Percentiles rank a stretch among this genome's conserved stretches.
These are phyloP conservation scores for Tieghemiomyces parasiticus DNA, from an alignment of 192 early-diverging fungal genomes.

Conservation along the genomic window DNA sequence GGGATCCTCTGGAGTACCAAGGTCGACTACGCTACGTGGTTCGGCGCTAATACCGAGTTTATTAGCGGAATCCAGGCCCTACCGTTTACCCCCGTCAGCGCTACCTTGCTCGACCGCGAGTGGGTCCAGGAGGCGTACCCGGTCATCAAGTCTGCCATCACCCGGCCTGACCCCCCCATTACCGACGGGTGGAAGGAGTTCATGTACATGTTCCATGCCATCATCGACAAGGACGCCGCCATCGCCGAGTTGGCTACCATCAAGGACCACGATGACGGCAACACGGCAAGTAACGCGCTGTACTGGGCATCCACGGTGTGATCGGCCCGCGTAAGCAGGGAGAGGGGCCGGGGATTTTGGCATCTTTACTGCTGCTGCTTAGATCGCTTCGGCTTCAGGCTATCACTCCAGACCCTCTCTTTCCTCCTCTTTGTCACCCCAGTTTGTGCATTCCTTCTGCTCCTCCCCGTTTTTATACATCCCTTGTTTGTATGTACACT, in stretches of 20 bases:
- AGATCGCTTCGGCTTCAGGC: no score
- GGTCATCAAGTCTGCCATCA: conserved; percentile 25
- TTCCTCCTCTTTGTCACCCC: no score
- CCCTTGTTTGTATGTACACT: no score
- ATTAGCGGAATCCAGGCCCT: conserved; percentile 41
- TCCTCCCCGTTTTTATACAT: no score
- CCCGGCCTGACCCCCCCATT: conserved; percentile 12
- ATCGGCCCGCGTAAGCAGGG: no score
- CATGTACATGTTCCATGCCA: conserved; percentile 27
- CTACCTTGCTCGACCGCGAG: conserved; percentile 17
- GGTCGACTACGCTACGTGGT: conserved; percentile 28
- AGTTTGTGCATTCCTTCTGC: no score
- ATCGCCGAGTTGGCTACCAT: conserved; percentile 15
- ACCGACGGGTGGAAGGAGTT: conserved; percentile 25
- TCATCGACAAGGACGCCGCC: conserved; percentile 25
- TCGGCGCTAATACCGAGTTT: conserved; percentile 27
- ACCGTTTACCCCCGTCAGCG: conserved; percentile 31
- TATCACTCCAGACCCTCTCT: no score
- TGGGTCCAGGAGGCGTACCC: conserved; percentile 32
- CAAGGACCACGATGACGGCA: conserved; percentile 29
- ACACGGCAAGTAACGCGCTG: conserved; percentile 30
- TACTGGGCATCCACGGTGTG: conserved; percentile 30
- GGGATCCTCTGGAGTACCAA: conserved; percentile 36
- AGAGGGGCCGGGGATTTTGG: no score
- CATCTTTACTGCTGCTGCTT: no score